These are phyloP conservation scores for Allantophomopsis cytisporea DNA, from an alignment of 2,329 filamentous ascomycete genomes.

Conservation along the genomic window DNA sequence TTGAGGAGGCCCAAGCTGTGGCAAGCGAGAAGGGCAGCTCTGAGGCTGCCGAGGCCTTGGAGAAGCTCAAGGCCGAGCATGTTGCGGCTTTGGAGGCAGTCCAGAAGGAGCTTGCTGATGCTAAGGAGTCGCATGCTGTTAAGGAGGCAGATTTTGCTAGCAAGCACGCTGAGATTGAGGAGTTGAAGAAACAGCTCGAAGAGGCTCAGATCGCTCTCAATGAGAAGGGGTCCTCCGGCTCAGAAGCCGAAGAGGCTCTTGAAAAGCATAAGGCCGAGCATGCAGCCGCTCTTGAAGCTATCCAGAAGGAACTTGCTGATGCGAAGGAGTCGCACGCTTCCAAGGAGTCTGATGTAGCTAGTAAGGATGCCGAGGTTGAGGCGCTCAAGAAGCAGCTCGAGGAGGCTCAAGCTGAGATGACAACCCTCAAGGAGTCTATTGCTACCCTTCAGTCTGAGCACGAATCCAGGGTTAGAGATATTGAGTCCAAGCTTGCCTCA, in stretches of 20 bases:
- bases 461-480: slow-evolving; percentile 29
- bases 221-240: slow-evolving; percentile 11
- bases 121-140: slow-evolving; percentile 29
- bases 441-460: slow-evolving; percentile 26
- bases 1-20: slow-evolving; percentile 15
- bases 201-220: slow-evolving; percentile 10
- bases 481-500: slow-evolving; percentile 29
- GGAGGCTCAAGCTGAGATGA: slow-evolving; percentile 27
- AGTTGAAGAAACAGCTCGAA: slow-evolving; percentile 25
- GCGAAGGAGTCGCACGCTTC: slow-evolving; percentile 19
- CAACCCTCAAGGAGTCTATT: slow-evolving; percentile 33
- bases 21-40: slow-evolving; percentile 11
- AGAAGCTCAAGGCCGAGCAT: slow-evolving; percentile 33
- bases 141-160: slow-evolving; percentile 16
- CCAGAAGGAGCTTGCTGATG: slow-evolving; percentile 27
- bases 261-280: slow-evolving; percentile 34
- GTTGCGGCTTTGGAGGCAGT: slow-evolving; percentile 10
- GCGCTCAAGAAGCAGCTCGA: slow-evolving; percentile 27
- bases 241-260: slow-evolving; percentile 27
- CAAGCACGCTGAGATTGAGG: slow-evolving; percentile 18
- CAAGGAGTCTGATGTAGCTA: slow-evolving; percentile 15
- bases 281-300: slow-evolving; percentile 8
- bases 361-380: slow-evolving; percentile 14
- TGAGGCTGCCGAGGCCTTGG: slow-evolving; percentile 29
- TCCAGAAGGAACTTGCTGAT: slow-evolving; percentile 29